Percentiles rank a stretch among this genome's conserved stretches.
Conservation (phyloP, 2,329 filamentous ascomycete species). For the Akanthomyces muscarius region DNA sequence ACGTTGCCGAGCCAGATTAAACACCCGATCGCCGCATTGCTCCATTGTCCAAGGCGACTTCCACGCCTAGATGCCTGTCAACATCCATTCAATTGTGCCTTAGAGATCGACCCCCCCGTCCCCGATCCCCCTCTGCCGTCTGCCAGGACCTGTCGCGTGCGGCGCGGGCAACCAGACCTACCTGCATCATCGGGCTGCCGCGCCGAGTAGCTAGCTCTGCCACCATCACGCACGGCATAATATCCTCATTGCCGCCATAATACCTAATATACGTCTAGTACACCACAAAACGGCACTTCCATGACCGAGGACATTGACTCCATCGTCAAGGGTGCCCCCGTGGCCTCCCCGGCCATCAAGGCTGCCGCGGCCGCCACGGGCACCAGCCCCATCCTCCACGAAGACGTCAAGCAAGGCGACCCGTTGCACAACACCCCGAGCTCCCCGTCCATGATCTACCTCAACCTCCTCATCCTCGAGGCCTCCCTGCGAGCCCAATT, state of each 20-base stretch:
- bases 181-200: not conserved
- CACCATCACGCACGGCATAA: not conserved
- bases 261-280: not conserved
- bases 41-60: not conserved
- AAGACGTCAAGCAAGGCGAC: slow-evolving; percentile 52
- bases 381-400: slow-evolving; percentile 41
- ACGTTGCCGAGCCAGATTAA: not conserved
- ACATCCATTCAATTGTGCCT: not conserved
- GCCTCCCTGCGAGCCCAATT: slow-evolving; percentile 90
- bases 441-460: slow-evolving; percentile 91
- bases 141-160: not conserved
- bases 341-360: slow-evolving; percentile 21
- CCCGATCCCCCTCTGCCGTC: not conserved
- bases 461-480: slow-evolving; percentile 96
- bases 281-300: not conserved
- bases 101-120: not conserved
- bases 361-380: slow-evolving; percentile 22
- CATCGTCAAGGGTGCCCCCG: slow-evolving; percentile 72
- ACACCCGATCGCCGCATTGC: not conserved
- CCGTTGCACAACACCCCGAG: slow-evolving; percentile 80
- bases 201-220: not conserved
- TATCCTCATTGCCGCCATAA: not conserved
- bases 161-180: not conserved
- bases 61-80: not conserved
- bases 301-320: slow-evolving; percentile 75